These are phyloP conservation scores for Epichloe sibirici DNA, from an alignment of 2,329 filamentous ascomycete genomes.

Conservation along the genomic window DNA sequence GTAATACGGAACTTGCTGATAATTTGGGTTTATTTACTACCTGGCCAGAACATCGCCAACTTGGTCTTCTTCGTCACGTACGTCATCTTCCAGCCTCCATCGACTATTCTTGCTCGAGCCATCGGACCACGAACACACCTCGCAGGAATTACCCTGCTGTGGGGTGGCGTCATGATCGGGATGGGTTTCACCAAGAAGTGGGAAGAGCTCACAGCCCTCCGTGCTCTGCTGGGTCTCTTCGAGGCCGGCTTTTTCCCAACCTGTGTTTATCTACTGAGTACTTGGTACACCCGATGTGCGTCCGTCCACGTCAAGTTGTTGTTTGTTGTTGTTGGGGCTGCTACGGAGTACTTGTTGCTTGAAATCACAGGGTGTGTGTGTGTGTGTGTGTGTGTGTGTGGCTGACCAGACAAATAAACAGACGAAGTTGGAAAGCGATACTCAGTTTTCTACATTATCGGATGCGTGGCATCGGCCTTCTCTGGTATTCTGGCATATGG, in stretches of 20 bases:
- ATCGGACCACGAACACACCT: slow-evolving; percentile 50
- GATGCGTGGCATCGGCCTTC: slow-evolving; percentile 53
- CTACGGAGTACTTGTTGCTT: not conserved
- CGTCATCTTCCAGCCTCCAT: slow-evolving; percentile 57
- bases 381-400: slow-evolving; percentile 41
- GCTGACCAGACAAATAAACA: slow-evolving; percentile 7
- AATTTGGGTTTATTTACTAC: not conserved
- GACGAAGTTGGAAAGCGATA: slow-evolving; percentile 61
- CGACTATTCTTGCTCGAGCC: slow-evolving; percentile 55
- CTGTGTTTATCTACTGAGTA: slow-evolving; percentile 59
- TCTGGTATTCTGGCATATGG: slow-evolving; percentile 60
- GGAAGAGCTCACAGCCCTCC: slow-evolving; percentile 37
- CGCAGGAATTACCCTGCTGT: slow-evolving; percentile 39
- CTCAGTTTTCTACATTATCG: slow-evolving; percentile 56
- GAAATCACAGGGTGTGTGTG: slow-evolving; percentile 28
- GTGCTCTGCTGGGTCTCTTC: slow-evolving; percentile 49
- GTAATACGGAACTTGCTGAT: not conserved
- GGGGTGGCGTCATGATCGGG: slow-evolving; percentile 51
- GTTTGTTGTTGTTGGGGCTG: no score
- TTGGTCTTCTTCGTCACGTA: slow-evolving; percentile 67
- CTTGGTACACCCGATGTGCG: slow-evolving; percentile 58
- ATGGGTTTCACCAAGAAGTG: slow-evolving; percentile 50
- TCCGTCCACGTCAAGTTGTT: no score
- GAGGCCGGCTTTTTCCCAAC: slow-evolving; percentile 64
- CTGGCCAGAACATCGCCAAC: slow-evolving; percentile 46